Evolutionary conservation across 352 stramenopile species (phyloP).

Genomic region (Phytopythium oedochilum): DNA sequence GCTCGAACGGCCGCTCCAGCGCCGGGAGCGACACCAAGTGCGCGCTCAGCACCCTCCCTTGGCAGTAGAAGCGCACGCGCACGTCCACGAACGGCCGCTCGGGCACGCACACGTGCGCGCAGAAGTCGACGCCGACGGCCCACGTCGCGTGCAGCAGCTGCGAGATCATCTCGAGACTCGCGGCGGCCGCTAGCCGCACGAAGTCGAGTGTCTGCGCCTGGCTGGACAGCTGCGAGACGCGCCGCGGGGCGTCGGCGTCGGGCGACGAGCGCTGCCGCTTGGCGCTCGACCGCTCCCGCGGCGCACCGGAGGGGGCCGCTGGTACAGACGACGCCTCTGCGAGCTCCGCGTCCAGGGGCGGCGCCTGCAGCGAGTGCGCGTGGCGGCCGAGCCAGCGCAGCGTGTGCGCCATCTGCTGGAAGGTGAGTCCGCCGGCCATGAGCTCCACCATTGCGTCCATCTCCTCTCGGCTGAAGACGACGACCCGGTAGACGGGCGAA

Average conservation of each 20-base stretch:
- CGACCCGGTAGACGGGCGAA: slow-evolving; percentile 19
- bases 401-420: slow-evolving; percentile 23
- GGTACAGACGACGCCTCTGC: background rate
- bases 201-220: slow-evolving; percentile 29
- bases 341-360: background rate
- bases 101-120: slow-evolving; percentile 13
- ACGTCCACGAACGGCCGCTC: slow-evolving; percentile 38
- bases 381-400: slow-evolving; percentile 19
- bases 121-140: slow-evolving; percentile 45
- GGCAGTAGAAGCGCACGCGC: slow-evolving; percentile 31
- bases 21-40: slow-evolving; percentile 35
- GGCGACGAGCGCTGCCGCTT: background rate
- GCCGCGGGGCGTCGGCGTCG: background rate
- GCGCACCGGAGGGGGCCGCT: too few species aligned
- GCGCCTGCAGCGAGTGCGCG: slow-evolving; percentile 2
- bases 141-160: slow-evolving; percentile 31
- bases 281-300: background rate
- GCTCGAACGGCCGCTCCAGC: slow-evolving; percentile 26
- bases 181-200: slow-evolving; percentile 35
- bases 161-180: slow-evolving; percentile 31
- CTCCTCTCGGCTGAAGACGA: slow-evolving; percentile 20
- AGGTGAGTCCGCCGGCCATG: slow-evolving; percentile 21
- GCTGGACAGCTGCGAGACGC: slow-evolving; percentile 9
- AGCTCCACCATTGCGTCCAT: slow-evolving; percentile 30
- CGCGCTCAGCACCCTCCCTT: slow-evolving; percentile 27